Percentiles rank a stretch among this genome's conserved stretches.
Conservation (phyloP, 495 filamentous ascomycete species). For the Sporormia fimetaria region DNA sequence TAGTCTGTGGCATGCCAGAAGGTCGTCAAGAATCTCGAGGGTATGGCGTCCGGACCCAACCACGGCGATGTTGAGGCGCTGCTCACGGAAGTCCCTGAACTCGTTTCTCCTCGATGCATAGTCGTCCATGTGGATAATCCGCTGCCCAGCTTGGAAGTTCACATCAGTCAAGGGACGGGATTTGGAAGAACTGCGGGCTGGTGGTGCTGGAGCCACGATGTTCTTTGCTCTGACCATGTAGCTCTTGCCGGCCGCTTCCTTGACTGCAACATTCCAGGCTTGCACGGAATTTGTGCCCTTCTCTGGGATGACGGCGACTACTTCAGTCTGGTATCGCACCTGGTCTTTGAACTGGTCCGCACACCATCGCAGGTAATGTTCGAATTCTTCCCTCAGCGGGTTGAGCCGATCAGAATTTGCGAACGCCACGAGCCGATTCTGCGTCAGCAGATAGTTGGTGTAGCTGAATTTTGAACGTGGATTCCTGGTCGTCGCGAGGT, state of each 20-base stretch:
- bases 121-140: slow-evolving; percentile 11
- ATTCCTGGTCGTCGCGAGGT: slow-evolving; percentile 18
- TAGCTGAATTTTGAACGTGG: slow-evolving; percentile 18
- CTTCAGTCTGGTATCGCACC: slow-evolving; percentile 14
- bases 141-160: slow-evolving; percentile 14
- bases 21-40: slow-evolving; percentile 15
- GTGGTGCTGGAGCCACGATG: slow-evolving; percentile 9
- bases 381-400: slow-evolving; percentile 11
- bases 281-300: neutral
- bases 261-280: slow-evolving; percentile 13
- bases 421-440: slow-evolving; percentile 16
- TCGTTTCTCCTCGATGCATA: slow-evolving; percentile 8
- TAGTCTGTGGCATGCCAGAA: slow-evolving; percentile 7
- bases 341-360: slow-evolving; percentile 14
- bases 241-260: slow-evolving; percentile 3
- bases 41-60: slow-evolving; percentile 8
- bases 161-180: slow-evolving; percentile 2
- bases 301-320: slow-evolving; percentile 5
- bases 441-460: slow-evolving; percentile 14
- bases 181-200: neutral
- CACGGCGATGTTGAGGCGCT: slow-evolving; percentile 5
- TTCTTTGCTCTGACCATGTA: slow-evolving; percentile 8
- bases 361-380: slow-evolving; percentile 19
- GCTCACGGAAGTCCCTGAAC: neutral
- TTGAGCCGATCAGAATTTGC: slow-evolving; percentile 17